Evolutionary conservation across 768 basidiomycete species (phyloP), one percentile per base, ranked within the genome.

Genomic region (Tricholoma saponaceum): DNA sequence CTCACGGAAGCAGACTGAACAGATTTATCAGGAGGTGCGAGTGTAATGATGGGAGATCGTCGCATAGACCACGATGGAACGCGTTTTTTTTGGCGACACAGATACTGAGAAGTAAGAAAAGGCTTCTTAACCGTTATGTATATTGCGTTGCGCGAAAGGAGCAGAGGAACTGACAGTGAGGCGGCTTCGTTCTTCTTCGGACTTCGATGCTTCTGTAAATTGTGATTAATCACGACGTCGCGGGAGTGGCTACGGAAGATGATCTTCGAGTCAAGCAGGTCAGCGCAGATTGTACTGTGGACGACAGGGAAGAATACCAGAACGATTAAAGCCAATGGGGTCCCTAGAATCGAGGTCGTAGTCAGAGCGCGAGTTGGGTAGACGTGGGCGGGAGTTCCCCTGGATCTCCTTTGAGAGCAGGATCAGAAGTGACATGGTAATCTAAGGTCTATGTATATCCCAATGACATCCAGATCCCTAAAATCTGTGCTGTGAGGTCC

Each of bases 31-130:
- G 54, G 57, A 60, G 54, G 56, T 32, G 50, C 39, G 50, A 30
- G 25, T 35, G 56, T 33, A 59, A 56, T 64, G 65, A 64, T 70
- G 66, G 67, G 52, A 66, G 70, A 72, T 72, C 71, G 69, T 69
- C 71, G 69, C 58, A 56, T 55, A 37, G 39, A 51, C 58, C 60
- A 51, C 20, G 54, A 59, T 62, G 58, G 58, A 61, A 63, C 51
- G 18, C 52, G 39, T 49, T 33, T 50, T 33, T 30, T 41, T 52
- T 20, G 41, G 37, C 47, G 43, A 58, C 37, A 41, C 7, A 53
- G 39, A 35, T 14, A 23, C n/a, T 35, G 37, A 30, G 39, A 56
- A 52, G 39, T 22, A 39, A 18, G 22, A 28, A 26, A 28, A 22
- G n/a, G 57, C 22, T 53, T 61, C 55, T 57, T 52, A 56, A 50